Base-by-base conservation (phyloP, 169 alveolate species). In the Plasmodium falciparum region DNA sequence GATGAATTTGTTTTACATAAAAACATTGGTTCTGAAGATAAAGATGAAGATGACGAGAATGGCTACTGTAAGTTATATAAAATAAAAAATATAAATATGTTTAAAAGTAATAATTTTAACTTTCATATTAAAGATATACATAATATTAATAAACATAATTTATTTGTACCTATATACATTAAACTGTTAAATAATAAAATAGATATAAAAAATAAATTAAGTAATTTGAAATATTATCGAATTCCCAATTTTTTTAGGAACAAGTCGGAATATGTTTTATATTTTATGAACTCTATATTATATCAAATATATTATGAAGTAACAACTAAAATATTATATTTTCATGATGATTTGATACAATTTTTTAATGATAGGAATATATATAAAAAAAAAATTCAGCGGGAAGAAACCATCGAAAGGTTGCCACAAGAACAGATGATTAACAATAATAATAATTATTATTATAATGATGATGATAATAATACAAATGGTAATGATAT, bases 261-360 rank as follows among this genome's bases (percentile, higher is more conserved):
- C 65, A 76, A 76, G 15, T 76, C 69, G 66, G 89, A 76, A 65
- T 76, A 76, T 50, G 52, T 76, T 50, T 56, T 15, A 2, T 76
- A 39, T 58, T 76, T 76, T 76, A 65, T 76, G 89, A 76, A 76
- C 24, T 74, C 78, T n/a, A 76, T 61, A 26, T 75, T 76, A 24
- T 65, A 33, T 59, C 76, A 76, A 15, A 76, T 76, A 17, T 65
- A 76, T 50, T 76, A 76, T n/a, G 78, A 76, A 50, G 5, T 76
- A 8, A 47, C 22, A 50, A 47, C 29, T 50, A 76, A 76, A 63
- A 13, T 63, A 6, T 20, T 76, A 4, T 50, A 12, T 63, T 15
- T 76, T 20, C 70, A 76, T 52, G 49, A 50, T 17, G 13, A 47
- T 24, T 76, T 76, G 67, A 43, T 65, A 26, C 43, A 50, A 43